A percentile compares a stretch with the other conserved stretches of the same genome.
Conservation (phyloP, 345 rosid species). For the Gossypium arboreum region DNA sequence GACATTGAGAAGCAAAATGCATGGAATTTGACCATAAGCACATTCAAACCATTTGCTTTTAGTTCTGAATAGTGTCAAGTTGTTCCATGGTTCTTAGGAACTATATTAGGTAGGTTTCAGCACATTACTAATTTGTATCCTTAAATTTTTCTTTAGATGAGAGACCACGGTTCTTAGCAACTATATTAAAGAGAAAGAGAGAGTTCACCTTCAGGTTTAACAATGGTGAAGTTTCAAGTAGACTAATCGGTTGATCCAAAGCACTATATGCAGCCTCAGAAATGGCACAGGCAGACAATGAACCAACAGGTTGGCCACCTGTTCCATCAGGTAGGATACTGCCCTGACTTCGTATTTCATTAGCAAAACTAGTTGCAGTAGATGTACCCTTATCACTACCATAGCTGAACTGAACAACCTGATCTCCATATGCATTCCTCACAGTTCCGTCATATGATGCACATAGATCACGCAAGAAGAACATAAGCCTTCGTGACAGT, state of each 20-base stretch:
- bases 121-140: no score
- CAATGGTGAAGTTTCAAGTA: slow-evolving; percentile 72
- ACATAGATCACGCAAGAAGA: slow-evolving; percentile 76
- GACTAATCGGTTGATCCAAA: slow-evolving; percentile 84
- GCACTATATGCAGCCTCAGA: slow-evolving; percentile 96
- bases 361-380: not conserved
- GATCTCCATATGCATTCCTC: slow-evolving; percentile 71
- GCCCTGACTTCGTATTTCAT: not conserved
- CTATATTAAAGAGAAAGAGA: slow-evolving; percentile 13
- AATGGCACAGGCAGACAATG: slow-evolving; percentile 76
- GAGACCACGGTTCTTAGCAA: no score
- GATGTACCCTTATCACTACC: slow-evolving; percentile 22
- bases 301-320: slow-evolving; percentile 74
- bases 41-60: no score
- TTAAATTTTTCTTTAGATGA: no score
- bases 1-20: slow-evolving; percentile 12
- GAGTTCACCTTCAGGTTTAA: slow-evolving; percentile 59
- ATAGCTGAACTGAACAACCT: slow-evolving; percentile 69
- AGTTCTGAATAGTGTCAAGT: no score
- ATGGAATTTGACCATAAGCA: no score
- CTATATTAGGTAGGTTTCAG: no score
- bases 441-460: slow-evolving; percentile 83
- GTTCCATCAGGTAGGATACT: slow-evolving; percentile 24
- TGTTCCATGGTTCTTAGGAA: no score
- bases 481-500: slow-evolving; percentile 70